Conservation (phyloP, 345 rosid species). For the Arabis alpina region DNA sequence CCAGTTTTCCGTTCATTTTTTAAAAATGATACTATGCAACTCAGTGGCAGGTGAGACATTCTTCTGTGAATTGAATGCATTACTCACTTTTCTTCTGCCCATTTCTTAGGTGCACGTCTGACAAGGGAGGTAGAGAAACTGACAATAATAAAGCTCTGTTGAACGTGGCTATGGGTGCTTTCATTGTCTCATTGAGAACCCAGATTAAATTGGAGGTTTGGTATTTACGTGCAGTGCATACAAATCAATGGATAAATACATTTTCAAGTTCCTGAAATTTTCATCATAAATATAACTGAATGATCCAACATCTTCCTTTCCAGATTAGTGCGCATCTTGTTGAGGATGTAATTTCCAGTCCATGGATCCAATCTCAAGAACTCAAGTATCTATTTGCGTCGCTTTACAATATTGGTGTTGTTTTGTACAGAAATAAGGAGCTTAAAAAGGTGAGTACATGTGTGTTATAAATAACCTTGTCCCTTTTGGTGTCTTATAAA, state of each 20-base stretch:
- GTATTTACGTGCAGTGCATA: constrained; percentile 23
- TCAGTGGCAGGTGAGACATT: constrained; percentile 24
- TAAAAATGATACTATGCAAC: constrained; percentile 15
- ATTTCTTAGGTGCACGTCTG: constrained; percentile 50
- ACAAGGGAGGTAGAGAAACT: constrained; percentile 49
- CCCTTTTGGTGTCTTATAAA: constrained; percentile 1
- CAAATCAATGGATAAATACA: constrained; percentile 14
- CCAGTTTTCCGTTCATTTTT: neutral
- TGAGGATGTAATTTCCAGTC: constrained; percentile 56
- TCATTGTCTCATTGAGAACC: constrained; percentile 63
- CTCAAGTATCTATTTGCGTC: constrained; percentile 62
- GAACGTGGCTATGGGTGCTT: constrained; percentile 68
- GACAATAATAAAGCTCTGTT: constrained; percentile 57
- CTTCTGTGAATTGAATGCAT: constrained; percentile 25
- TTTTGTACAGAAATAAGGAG: constrained; percentile 68
- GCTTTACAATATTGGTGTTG: constrained; percentile 68
- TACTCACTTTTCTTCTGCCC: constrained; percentile 31
- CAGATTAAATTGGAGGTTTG: constrained; percentile 63
- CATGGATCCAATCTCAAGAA: constrained; percentile 69
- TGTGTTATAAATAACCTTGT: no score
- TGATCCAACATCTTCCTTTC: constrained; percentile 41
- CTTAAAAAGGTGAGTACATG: constrained; percentile 64
- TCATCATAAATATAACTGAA: constrained; percentile 31
- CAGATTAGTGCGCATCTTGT: constrained; percentile 62
- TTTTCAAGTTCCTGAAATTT: constrained; percentile 32